Base-by-base conservation (phyloP, 805 yeast species). In the Saturnispora dispora region DNA sequence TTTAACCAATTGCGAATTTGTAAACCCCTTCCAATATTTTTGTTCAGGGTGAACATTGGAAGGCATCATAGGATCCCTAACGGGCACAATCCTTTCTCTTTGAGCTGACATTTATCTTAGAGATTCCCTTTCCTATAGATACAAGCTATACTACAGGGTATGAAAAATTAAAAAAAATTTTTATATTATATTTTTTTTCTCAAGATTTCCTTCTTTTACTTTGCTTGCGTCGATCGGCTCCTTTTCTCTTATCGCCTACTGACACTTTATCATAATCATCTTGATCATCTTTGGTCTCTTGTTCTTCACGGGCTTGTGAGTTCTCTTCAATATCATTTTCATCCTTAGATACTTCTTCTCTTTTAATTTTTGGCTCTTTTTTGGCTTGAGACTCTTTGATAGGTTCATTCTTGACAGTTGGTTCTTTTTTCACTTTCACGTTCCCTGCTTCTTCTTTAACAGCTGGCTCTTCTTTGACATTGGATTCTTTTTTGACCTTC, bases 1-100 rank as follows among this genome's bases (percentile, higher is more conserved):
- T 66, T 93, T 91, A 27, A 90, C 88, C 37, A 93, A 74, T 64
- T 91, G 91, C 3, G 98, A 91, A 57, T 81, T 84, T 48, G 73
- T 69, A 65, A 83, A 90, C 6, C 88, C 86, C 59, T 95, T 75
- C 98, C 98, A 93, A 70, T 86, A 91, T 58, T 95, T 76, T 62
- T 89, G 95, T 58, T 91, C 98, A 1, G 96, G 91, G 0, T 96
- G 88, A 2, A 90, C 83, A 61, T 82, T 85, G 10, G 86, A 81
- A 3, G 96, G 95, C 47, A 88, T 75, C 1, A 86, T 81, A 1
- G 96, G 85, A 55, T 79, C 81, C 63, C 87, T 76, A 30, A 76
- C 77, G 28, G 81, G 82, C 27, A 77, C 73, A 8, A 88, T 76
- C 65, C 88, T 76, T 55, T 81, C 83, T 62, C 77, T 73, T 18